Base-by-base conservation (phyloP, 2,329 filamentous ascomycete genomes). In the Alternaria gaisen region DNA sequence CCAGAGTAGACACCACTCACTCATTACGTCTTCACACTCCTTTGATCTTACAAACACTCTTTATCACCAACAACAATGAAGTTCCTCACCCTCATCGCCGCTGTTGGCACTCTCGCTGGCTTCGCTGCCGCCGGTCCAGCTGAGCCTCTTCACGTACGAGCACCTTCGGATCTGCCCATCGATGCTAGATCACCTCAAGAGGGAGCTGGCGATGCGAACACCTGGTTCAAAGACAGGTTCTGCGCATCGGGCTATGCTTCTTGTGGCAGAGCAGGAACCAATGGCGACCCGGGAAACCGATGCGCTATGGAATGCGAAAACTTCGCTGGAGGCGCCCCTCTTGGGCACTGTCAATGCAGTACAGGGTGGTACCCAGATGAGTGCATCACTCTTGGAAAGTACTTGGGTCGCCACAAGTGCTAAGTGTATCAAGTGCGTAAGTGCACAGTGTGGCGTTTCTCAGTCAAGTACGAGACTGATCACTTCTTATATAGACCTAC, bases 221-320 rank as follows among this genome's bases (percentile, higher is more conserved):
- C 36, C 0, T 4, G 10, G n/a, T 40, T 40, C 36, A 20, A 40
- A 1, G 36, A 40, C 36, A 40, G 36, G 56, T 72, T n/a, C 56
- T 67, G 14, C 53, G 70, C 36, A 2, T 20, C n/a, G 2, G 36
- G 36, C n/a, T 40, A 0, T 11, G 36, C n/a, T 9, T 40, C 36
- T 9, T 40, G 36, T 2, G 36, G 36, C 10, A 40, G 4, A 20
- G 36, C 8, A 20, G 10, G 10, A 9, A 40, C 36, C 0, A 40
- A 20, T 3, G 36, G n/a, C 3, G 36, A 40, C 3, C n/a, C 36
- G 9, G 36, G 36, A 0, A 40, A 18, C 8, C 36, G 36, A 40
- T 40, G 36, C 36, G 36, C 36, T 18, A 1, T 40, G n/a, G 7
- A 0, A 40, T 40, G 24, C 58, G 4, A n/a, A 4, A 38, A 38